A percentile compares a stretch with the other conserved stretches of the same genome.
These are phyloP conservation scores for Papiliotrema terrestris DNA, from an alignment of 1,284 basidiomycete species.

Conservation along the genomic window DNA sequence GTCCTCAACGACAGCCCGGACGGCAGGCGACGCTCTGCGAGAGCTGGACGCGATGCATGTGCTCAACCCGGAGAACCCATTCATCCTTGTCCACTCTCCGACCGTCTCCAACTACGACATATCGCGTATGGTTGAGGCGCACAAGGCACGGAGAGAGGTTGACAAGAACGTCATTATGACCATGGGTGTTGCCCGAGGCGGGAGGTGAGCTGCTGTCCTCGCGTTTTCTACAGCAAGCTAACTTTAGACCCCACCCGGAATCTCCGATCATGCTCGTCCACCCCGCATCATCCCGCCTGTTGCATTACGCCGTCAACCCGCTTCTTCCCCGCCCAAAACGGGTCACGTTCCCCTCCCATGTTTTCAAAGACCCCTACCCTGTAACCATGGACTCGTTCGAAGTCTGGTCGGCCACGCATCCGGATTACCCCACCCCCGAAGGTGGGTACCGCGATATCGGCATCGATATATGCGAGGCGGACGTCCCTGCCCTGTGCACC, in stretches of 20 bases:
- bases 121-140: conserved; percentile 78
- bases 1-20: conserved; percentile 81
- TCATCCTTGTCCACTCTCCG: conserved; percentile 90
- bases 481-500: conserved; percentile 87
- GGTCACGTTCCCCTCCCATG: conserved; percentile 40
- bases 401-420: conserved; percentile 66
- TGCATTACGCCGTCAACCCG: conserved; percentile 45
- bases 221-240: conserved; percentile 52
- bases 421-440: conserved; percentile 18
- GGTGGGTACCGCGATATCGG: conserved; percentile 49
- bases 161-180: conserved; percentile 97
- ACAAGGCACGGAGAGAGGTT: conserved; percentile 78
- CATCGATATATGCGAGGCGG: conserved; percentile 53
- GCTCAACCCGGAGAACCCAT: conserved; percentile 73
- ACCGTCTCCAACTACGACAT: conserved; percentile 91
- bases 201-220: conserved; percentile 22
- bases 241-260: conserved; percentile 52
- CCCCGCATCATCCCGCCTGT: conserved; percentile 41
- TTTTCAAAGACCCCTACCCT: conserved; percentile 55
- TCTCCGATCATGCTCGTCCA: conserved; percentile 49
- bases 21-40: conserved; percentile 91
- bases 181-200: conserved; percentile 64
- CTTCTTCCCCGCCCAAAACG: conserved; percentile 37
- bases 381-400: conserved; percentile 61
- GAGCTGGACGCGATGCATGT: conserved; percentile 86